phyloP scores from a whole-genome alignment of 2,329 filamentous ascomycete genomes.

The Colletotrichum sp. region DNA sequence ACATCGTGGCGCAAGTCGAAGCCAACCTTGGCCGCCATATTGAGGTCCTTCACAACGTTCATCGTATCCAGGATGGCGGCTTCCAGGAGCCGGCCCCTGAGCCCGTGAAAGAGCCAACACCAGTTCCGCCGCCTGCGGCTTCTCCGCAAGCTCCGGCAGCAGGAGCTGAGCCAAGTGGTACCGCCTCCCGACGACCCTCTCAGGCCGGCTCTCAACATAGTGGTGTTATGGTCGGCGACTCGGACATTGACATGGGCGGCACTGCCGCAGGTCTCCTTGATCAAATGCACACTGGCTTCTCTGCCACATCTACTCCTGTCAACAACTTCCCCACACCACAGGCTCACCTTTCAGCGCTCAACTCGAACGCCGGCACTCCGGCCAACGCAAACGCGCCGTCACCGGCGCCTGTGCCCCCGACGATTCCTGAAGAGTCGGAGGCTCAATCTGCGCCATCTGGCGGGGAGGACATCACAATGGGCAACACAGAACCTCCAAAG shows the following conservation, averaged over 20 bases:
- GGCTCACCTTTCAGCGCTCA: slow-evolving; percentile 57
- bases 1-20: slow-evolving; percentile 79
- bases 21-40: slow-evolving; percentile 70
- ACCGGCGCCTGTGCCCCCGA: slow-evolving; percentile 39
- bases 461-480: slow-evolving; percentile 52
- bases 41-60: slow-evolving; percentile 66
- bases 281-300: slow-evolving; percentile 69
- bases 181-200: slow-evolving; percentile 56
- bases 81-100: slow-evolving; percentile 66
- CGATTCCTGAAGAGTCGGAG: slow-evolving; percentile 26
- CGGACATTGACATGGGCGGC: slow-evolving; percentile 69
- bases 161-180: slow-evolving; percentile 24
- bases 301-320: slow-evolving; percentile 63
- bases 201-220: slow-evolving; percentile 61
- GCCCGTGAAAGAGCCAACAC: slow-evolving; percentile 34
- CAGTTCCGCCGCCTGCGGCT: slow-evolving; percentile 21
- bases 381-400: slow-evolving; percentile 51
- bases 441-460: slow-evolving; percentile 11
- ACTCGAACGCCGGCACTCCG: slow-evolving; percentile 64
- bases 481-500: slow-evolving; percentile 49
- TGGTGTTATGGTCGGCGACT: slow-evolving; percentile 61
- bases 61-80: slow-evolving; percentile 80
- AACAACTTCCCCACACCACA: slow-evolving; percentile 68
- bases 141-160: slow-evolving; percentile 21
- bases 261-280: slow-evolving; percentile 70